Evolutionary conservation across 2,329 filamentous ascomycete species (phyloP).

Genomic region (Nemania sp.): DNA sequence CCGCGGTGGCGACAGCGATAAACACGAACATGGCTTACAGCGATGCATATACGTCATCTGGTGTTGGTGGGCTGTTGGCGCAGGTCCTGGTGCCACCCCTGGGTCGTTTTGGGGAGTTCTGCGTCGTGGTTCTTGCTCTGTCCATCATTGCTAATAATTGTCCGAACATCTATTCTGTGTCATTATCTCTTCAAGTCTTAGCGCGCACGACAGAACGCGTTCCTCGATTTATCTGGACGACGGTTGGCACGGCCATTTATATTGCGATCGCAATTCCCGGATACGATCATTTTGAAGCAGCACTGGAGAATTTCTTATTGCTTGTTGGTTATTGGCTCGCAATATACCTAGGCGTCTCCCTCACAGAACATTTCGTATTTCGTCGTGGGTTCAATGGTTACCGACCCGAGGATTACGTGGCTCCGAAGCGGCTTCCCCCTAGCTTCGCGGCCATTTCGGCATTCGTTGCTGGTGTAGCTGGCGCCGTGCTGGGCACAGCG

Average conservation of each 20-base stretch:
- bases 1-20: slow-evolving; percentile 69
- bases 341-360: slow-evolving; percentile 69
- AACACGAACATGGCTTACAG: slow-evolving; percentile 56
- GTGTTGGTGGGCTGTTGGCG: slow-evolving; percentile 68
- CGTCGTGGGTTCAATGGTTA: slow-evolving; percentile 65
- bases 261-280: slow-evolving; percentile 72
- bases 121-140: slow-evolving; percentile 66
- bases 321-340: slow-evolving; percentile 73
- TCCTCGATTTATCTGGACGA: slow-evolving; percentile 70
- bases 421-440: slow-evolving; percentile 59
- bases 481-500: slow-evolving; percentile 70
- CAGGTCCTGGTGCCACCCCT: slow-evolving; percentile 65
- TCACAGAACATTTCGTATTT: slow-evolving; percentile 71
- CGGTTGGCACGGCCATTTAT: slow-evolving; percentile 63
- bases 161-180: slow-evolving; percentile 70
- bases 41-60: slow-evolving; percentile 57
- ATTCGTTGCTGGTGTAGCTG: slow-evolving; percentile 65
- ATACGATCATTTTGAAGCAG: slow-evolving; percentile 64
- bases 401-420: slow-evolving; percentile 59
- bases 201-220: slow-evolving; percentile 47
- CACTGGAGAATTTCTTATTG: slow-evolving; percentile 72
- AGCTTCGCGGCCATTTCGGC: slow-evolving; percentile 65
- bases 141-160: slow-evolving; percentile 72
- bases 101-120: slow-evolving; percentile 73
- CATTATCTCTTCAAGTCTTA: slow-evolving; percentile 25